These are phyloP conservation scores for Marasmius sp. DNA, from an alignment of 1,284 basidiomycete species.

Conservation along the genomic window DNA sequence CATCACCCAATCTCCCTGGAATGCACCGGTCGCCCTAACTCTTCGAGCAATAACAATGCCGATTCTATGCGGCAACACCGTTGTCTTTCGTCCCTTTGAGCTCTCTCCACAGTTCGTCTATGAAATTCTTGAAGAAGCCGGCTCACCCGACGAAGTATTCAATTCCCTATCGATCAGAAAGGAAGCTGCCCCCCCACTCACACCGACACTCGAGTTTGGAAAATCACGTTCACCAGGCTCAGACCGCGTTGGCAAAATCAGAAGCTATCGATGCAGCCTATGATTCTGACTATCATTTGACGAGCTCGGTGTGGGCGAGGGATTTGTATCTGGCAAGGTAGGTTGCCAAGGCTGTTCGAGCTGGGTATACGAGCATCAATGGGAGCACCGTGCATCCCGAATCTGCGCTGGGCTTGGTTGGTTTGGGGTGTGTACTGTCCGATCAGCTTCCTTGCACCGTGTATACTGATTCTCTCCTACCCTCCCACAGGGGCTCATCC, in stretches of 20 bases:
- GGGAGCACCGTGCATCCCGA: conserved; percentile 37
- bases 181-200: conserved; percentile 42
- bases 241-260: conserved; percentile 64
- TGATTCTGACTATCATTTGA: conserved; percentile 53
- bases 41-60: conserved; percentile 53
- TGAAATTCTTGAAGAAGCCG: conserved; percentile 56
- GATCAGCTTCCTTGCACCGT: no score
- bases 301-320: conserved; percentile 53
- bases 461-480: no score
- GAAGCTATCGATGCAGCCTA: conserved; percentile 59
- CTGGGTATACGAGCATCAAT: conserved; percentile 42
- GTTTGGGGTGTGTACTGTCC: conserved; percentile 38
- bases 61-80: conserved; percentile 58
- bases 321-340: conserved; percentile 50
- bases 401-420: conserved; percentile 27
- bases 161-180: conserved; percentile 57
- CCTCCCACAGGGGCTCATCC: no score
- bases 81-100: no score
- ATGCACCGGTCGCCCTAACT: conserved; percentile 46
- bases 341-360: conserved; percentile 37
- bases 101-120: conserved; percentile 50
- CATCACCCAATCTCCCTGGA: conserved; percentile 44
- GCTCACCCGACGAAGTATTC: conserved; percentile 60
- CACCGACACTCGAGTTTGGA: conserved; percentile 49
- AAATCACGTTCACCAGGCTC: conserved; percentile 68